Conservation (phyloP, 768 basidiomycete genomes). For the Agrocybe chaxingu region DNA sequence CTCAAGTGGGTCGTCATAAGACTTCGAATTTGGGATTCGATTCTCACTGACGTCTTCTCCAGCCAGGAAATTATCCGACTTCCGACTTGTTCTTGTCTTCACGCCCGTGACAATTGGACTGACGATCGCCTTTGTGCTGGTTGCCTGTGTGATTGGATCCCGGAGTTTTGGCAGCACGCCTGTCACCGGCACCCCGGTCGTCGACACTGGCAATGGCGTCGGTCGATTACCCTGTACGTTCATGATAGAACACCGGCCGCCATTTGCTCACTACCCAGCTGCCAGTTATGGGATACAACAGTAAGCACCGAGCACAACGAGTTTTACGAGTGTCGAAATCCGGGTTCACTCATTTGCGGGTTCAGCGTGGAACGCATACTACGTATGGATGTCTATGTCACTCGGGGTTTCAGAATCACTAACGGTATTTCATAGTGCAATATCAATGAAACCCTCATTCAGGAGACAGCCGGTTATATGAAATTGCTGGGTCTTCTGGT, state of each 20-base stretch:
- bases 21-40: too few species aligned
- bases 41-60: neutral
- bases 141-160: constrained; percentile 13
- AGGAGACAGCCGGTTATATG: constrained; percentile 47
- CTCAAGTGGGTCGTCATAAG: too few species aligned
- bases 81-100: constrained; percentile 16
- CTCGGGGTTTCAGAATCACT: neutral
- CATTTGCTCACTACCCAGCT: neutral
- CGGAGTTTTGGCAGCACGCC: constrained; percentile 3
- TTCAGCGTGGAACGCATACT: constrained; percentile 62
- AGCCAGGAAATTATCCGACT: constrained; percentile 10
- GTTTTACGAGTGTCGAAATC: neutral
- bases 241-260: neutral
- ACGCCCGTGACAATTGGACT: constrained; percentile 20
- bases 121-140: constrained; percentile 12
- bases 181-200: neutral
- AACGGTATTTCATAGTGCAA: constrained; percentile 38
- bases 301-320: constrained; percentile 27
- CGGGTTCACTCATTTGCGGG: neutral
- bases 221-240: constrained; percentile 27
- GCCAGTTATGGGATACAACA: constrained; percentile 58
- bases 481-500: constrained; percentile 51
- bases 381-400: constrained; percentile 30
- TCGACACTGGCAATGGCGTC: constrained; percentile 11
- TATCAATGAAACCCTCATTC: constrained; percentile 51